Conservation (phyloP, 768 basidiomycete genomes). For the Paxillus involutus region DNA sequence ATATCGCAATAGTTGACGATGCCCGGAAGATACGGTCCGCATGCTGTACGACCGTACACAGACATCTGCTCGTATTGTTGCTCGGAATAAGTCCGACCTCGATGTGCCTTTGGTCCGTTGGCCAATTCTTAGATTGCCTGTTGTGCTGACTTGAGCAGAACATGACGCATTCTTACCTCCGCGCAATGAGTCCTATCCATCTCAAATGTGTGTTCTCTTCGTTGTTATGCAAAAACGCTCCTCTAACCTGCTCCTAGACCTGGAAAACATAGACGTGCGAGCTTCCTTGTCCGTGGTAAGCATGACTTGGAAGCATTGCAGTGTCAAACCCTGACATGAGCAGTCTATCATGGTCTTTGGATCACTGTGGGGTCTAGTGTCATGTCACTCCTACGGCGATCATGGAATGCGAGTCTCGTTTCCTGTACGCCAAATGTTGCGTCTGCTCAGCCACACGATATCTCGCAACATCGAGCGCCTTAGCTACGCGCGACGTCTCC, state of each 20-base stretch:
- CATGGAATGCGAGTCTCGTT: slow-evolving; percentile 86
- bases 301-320: slow-evolving; percentile 2
- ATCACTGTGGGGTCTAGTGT: slow-evolving; percentile 76
- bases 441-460: slow-evolving; percentile 76
- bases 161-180: slow-evolving; percentile 81
- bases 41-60: slow-evolving; percentile 73
- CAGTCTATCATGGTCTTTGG: slow-evolving; percentile 81
- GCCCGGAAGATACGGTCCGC: slow-evolving; percentile 64
- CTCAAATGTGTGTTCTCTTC: slow-evolving; percentile 57
- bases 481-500: slow-evolving; percentile 72
- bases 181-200: slow-evolving; percentile 89
- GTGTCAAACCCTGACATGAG: not conserved
- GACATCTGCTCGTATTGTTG: slow-evolving; percentile 71
- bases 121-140: not conserved
- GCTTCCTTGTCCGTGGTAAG: slow-evolving; percentile 84
- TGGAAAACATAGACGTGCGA: slow-evolving; percentile 79
- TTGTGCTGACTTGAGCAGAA: slow-evolving; percentile 41
- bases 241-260: slow-evolving; percentile 39
- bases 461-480: slow-evolving; percentile 78
- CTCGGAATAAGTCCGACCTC: slow-evolving; percentile 60
- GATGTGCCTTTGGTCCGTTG: slow-evolving; percentile 58
- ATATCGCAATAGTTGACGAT: not conserved
- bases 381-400: slow-evolving; percentile 74
- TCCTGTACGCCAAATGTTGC: slow-evolving; percentile 79
- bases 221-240: slow-evolving; percentile 5